phyloP scores from a whole-genome alignment of 1,139 yeast species.

The Candida sp. region DNA sequence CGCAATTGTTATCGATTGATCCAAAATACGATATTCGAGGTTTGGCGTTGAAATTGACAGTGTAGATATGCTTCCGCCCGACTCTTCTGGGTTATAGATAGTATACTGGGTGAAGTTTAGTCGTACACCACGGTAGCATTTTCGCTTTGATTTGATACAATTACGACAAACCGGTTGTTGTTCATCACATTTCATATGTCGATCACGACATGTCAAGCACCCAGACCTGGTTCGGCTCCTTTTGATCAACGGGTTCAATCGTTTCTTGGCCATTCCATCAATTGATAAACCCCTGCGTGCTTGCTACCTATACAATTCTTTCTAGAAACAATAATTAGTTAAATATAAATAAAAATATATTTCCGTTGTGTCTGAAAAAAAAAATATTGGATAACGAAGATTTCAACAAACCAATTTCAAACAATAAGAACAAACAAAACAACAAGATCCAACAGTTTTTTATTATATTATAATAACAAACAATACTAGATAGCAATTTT shows the following conservation, averaged over 20 bases:
- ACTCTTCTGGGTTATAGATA: constrained; percentile 32
- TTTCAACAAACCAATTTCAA: not conserved
- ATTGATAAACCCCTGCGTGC: not conserved
- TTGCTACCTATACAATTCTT: not conserved
- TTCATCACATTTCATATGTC: constrained; percentile 50
- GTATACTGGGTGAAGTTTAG: constrained; percentile 45
- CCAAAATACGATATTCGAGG: constrained; percentile 22
- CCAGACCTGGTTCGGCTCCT: constrained; percentile 43
- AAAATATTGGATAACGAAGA: not conserved
- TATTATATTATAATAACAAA: no score
- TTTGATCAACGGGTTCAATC: constrained; percentile 16
- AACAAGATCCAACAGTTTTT: no score
- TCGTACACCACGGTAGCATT: constrained; percentile 43
- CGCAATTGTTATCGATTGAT: constrained; percentile 43
- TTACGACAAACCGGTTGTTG: constrained; percentile 44
- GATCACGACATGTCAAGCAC: constrained; percentile 45
- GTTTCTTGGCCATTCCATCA: constrained; percentile 13
- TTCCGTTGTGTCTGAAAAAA: not conserved
- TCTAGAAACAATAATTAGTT: not conserved
- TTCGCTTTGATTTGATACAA: constrained; percentile 39
- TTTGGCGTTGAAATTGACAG: constrained; percentile 3
- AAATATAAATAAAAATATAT: no score
- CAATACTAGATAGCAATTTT: no score
- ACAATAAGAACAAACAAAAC: not conserved
- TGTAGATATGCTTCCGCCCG: constrained; percentile 1